Percentiles rank a stretch among this genome's conserved stretches.
These are phyloP conservation scores for Malus asiatica DNA, from an alignment of 306 rosid species.

Conservation along the genomic window DNA sequence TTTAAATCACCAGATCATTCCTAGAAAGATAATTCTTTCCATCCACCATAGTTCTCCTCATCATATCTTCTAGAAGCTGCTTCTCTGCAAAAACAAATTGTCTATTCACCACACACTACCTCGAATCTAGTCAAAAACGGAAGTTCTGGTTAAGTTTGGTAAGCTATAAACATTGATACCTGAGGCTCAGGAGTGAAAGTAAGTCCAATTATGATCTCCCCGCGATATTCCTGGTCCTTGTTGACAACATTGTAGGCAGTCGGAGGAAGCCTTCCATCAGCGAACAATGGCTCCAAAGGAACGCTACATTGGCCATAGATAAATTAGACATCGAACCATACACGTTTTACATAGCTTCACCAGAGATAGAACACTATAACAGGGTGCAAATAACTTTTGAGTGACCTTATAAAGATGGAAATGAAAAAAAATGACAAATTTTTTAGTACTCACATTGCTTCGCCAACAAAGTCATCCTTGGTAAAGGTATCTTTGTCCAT, in stretches of 20 bases:
- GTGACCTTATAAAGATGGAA: not conserved
- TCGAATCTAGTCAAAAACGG: not conserved
- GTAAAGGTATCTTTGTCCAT: slow-evolving; percentile 52
- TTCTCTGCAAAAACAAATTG: not conserved
- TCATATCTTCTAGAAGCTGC: not conserved
- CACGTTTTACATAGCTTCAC: not conserved
- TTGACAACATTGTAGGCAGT: slow-evolving; percentile 49
- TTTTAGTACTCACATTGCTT: slow-evolving; percentile 38
- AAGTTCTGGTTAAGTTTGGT: not conserved
- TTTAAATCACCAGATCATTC: not conserved
- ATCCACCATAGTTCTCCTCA: slow-evolving; percentile 50
- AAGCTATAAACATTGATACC: not conserved
- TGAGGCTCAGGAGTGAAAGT: slow-evolving; percentile 31
- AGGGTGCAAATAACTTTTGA: not conserved
- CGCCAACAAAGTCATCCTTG: slow-evolving; percentile 57
- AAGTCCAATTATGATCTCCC: slow-evolving; percentile 50
- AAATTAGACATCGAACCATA: not conserved
- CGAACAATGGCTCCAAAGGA: slow-evolving; percentile 37
- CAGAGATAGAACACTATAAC: not conserved
- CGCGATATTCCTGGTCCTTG: slow-evolving; percentile 33
- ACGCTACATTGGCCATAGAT: slow-evolving; percentile 32
- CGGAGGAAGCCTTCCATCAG: slow-evolving; percentile 42
- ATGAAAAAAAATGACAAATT: not conserved
- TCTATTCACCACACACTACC: not conserved
- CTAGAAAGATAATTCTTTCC: slow-evolving; percentile 44